A percentile compares a stretch with the other conserved stretches of the same genome.
Evolutionary conservation across 1,284 basidiomycete genomes (phyloP).

Genomic region (Uromyces viciae-fabae): DNA sequence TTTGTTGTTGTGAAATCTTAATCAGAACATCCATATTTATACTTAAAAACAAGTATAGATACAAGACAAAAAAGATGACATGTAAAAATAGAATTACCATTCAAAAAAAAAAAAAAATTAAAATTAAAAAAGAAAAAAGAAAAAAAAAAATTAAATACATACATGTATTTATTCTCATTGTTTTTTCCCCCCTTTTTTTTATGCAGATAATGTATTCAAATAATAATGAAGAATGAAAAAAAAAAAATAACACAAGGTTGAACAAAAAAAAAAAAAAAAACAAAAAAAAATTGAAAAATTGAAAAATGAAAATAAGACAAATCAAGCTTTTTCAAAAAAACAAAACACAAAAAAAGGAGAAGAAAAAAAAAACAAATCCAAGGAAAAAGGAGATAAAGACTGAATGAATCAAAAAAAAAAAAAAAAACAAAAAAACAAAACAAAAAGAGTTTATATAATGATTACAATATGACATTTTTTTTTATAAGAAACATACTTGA

Average conservation of each 20-base stretch:
- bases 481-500: too few species aligned
- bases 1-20: too few species aligned
- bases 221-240: neutral
- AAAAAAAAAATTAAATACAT: neutral
- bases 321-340: constrained; percentile 45
- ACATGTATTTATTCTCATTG: too few species aligned
- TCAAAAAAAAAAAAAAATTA: neutral
- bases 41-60: too few species aligned
- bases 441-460: too few species aligned
- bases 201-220: too few species aligned
- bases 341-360: constrained; percentile 45
- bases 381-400: constrained; percentile 44
- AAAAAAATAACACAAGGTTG: constrained; percentile 57
- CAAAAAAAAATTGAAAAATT: constrained; percentile 65
- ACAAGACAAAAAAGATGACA: neutral
- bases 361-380: constrained; percentile 46
- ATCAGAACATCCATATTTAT: too few species aligned
- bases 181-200: too few species aligned
- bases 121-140: constrained; percentile 5
- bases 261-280: constrained; percentile 90
- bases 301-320: constrained; percentile 44
- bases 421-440: constrained; percentile 36
- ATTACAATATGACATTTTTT: too few species aligned
- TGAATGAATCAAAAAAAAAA: constrained; percentile 20
- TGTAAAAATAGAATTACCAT: too few species aligned